phyloP scores from a whole-genome alignment of 192 early-diverging fungal species.

The Coemansia sp. region DNA sequence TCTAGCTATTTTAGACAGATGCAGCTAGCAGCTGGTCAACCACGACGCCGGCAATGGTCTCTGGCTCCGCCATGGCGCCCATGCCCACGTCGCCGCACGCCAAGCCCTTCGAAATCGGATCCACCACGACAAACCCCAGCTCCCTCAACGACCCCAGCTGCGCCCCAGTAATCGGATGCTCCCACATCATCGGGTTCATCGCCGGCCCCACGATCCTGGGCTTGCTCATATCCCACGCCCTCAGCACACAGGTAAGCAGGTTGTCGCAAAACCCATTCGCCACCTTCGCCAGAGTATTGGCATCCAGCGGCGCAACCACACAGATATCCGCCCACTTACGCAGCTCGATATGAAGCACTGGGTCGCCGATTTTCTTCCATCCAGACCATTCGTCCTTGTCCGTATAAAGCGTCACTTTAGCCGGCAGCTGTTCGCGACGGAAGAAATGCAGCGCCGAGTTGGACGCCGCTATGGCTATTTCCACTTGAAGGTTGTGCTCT shows the following conservation, averaged over 20 bases:
- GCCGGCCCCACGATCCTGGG: conserved; percentile 83
- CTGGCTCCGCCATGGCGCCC: conserved; percentile 87
- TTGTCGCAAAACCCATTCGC: conserved; percentile 93
- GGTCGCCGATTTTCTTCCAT: conserved; percentile 83
- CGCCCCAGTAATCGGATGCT: conserved; percentile 77
- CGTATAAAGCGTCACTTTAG: conserved; percentile 58
- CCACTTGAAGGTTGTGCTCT: conserved; percentile 38
- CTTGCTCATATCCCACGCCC: conserved; percentile 81
- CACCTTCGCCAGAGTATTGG: conserved; percentile 90
- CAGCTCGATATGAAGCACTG: conserved; percentile 89
- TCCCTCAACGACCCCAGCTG: conserved; percentile 62
- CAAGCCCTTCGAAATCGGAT: conserved; percentile 78
- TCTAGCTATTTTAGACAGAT: background rate
- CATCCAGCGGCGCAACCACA: conserved; percentile 86
- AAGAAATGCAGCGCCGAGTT: conserved; percentile 86
- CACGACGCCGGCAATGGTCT: conserved; percentile 55
- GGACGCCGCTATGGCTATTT: conserved; percentile 80
- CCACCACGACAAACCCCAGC: conserved; percentile 65
- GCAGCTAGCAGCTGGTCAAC: conserved; percentile 19
- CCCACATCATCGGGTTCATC: conserved; percentile 99
- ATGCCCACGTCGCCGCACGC: conserved; percentile 91
- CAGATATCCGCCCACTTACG: conserved; percentile 93
- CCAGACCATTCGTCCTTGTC: conserved; percentile 90
- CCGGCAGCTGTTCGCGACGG: conserved; percentile 54
- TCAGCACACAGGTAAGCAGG: conserved; percentile 80